Conservation (phyloP, 2,329 filamentous ascomycete genomes). For the Epichloe hybrida region DNA sequence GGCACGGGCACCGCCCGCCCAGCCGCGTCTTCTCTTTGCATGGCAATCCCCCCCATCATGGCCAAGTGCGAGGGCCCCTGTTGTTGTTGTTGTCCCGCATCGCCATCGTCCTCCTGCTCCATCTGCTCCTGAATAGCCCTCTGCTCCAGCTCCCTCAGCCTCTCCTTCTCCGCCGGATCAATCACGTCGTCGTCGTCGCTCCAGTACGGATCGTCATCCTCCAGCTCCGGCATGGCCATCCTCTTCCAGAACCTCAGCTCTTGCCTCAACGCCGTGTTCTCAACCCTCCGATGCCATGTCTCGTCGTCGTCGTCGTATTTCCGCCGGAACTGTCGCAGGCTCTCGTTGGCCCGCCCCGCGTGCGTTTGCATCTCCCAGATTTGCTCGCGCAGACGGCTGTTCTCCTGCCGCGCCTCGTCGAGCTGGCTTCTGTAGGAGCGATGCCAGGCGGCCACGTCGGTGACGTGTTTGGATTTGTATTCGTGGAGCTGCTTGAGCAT, state of each 20-base stretch:
- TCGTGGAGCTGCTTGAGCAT: constrained; percentile 52
- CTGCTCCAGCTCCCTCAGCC: constrained; percentile 35
- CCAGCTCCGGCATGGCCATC: constrained; percentile 47
- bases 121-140: constrained; percentile 28
- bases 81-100: constrained; percentile 8
- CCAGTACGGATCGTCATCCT: constrained; percentile 47
- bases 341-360: constrained; percentile 43
- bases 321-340: constrained; percentile 42
- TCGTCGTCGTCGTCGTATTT: constrained; percentile 42
- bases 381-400: constrained; percentile 47
- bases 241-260: constrained; percentile 54
- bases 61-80: constrained; percentile 7
- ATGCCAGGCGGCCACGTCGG: constrained; percentile 51
- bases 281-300: constrained; percentile 39
- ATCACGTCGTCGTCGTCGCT: constrained; percentile 53
- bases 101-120: constrained; percentile 21
- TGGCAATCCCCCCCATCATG: constrained; percentile 26
- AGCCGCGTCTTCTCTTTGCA: constrained; percentile 23
- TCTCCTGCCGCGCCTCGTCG: constrained; percentile 51
- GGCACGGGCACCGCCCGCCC: constrained; percentile 15
- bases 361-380: constrained; percentile 54
- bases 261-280: constrained; percentile 39
- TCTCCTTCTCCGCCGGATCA: constrained; percentile 45
- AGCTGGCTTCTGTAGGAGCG: constrained; percentile 52
- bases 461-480: constrained; percentile 50